A percentile compares a stretch with the other conserved stretches of the same genome.
phyloP scores from a whole-genome alignment of 768 basidiomycete species.

The Boletus rex-veris region DNA sequence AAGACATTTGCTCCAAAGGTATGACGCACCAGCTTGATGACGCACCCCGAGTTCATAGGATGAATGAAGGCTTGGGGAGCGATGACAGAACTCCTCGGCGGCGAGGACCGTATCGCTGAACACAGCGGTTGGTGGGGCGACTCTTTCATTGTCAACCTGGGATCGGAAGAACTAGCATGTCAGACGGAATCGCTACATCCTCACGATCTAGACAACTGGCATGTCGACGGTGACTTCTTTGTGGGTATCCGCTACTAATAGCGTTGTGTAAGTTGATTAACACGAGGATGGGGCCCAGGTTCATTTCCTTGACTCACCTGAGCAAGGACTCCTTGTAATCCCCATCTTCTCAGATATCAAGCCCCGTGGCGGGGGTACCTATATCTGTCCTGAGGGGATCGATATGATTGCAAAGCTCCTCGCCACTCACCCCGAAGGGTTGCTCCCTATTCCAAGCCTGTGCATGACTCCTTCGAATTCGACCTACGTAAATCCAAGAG shows the following conservation, averaged over 20 bases:
- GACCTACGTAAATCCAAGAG: constrained; percentile 1
- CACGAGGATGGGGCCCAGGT: not conserved
- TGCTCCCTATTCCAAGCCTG: not conserved
- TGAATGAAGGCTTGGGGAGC: not conserved
- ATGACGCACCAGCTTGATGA: not conserved
- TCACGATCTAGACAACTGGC: no score
- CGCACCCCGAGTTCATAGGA: not conserved
- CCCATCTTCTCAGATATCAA: constrained; percentile 11
- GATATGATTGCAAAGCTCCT: constrained; percentile 4
- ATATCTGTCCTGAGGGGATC: not conserved
- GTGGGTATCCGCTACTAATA: no score
- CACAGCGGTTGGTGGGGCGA: constrained; percentile 2
- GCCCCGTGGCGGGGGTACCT: constrained; percentile 1
- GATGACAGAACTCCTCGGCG: constrained; percentile 4
- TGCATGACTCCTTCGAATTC: constrained; percentile 6
- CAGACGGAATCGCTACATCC: no score
- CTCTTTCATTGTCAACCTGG: constrained; percentile 10
- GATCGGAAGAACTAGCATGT: not conserved
- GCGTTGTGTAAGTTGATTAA: not conserved
- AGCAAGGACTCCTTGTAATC: constrained; percentile 1
- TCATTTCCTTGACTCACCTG: constrained; percentile 12
- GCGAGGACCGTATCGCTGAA: not conserved
- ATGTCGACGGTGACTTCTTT: no score
- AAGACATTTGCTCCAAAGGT: constrained; percentile 53
- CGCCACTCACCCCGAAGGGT: constrained; percentile 1